These are phyloP conservation scores for Arthrobotrys sinensis DNA, from an alignment of 2,329 filamentous ascomycete species.

Conservation along the genomic window DNA sequence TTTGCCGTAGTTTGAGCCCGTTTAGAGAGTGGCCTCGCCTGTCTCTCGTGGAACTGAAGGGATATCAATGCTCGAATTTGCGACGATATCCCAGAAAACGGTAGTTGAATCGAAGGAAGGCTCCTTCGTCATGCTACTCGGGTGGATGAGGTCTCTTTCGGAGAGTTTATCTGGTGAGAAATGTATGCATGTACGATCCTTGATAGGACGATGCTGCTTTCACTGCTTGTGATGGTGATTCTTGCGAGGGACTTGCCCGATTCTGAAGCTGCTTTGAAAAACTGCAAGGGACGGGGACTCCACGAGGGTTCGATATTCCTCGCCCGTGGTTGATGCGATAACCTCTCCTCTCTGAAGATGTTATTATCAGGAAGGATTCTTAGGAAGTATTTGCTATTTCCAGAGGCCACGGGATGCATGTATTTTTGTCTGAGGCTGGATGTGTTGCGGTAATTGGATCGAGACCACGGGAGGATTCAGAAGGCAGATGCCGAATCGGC, in stretches of 20 bases:
- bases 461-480: conserved; percentile 49
- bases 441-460: conserved; percentile 49
- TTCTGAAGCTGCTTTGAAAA: conserved; percentile 52
- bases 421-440: conserved; percentile 13
- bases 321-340: conserved; percentile 47
- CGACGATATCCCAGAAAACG: conserved; percentile 66
- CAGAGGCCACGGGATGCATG: conserved; percentile 7
- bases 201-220: conserved; percentile 26
- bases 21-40: conserved; percentile 6
- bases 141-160: conserved; percentile 42
- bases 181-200: conserved; percentile 24
- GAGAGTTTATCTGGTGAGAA: conserved; percentile 33
- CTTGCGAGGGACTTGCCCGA: conserved; percentile 53
- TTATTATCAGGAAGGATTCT: conserved; percentile 1
- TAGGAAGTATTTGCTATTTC: conserved; percentile 13
- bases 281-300: conserved; percentile 42
- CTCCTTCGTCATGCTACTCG: conserved; percentile 54
- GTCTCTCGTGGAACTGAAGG: conserved; percentile 64
- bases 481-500: conserved; percentile 59
- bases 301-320: conserved; percentile 55
- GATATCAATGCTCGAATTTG: conserved; percentile 68
- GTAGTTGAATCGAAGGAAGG: conserved; percentile 49
- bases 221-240: conserved; percentile 25
- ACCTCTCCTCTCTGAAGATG: conserved; percentile 1
- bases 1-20: conserved; percentile 36